Evolutionary conservation across 2,329 filamentous ascomycete species (phyloP).

Genomic region (Phialocephala subalpina): DNA sequence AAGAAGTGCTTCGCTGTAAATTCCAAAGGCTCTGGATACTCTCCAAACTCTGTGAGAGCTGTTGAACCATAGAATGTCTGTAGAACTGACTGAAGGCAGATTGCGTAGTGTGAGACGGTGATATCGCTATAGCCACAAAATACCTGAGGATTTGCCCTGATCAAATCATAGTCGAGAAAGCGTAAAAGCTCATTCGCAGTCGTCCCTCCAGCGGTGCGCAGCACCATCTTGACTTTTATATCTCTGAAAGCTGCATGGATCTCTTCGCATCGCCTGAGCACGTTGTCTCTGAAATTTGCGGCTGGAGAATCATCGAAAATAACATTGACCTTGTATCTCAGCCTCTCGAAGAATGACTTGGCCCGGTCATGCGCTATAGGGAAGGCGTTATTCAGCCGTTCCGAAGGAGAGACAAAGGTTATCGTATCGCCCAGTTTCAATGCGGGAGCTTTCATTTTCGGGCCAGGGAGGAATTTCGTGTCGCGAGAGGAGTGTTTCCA

Average conservation of each 20-base stretch:
- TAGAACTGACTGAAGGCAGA: conserved; percentile 33
- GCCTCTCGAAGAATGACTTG: neutral
- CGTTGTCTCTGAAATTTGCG: no score
- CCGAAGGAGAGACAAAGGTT: neutral
- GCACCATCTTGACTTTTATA: conserved; percentile 36
- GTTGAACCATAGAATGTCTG: conserved; percentile 43
- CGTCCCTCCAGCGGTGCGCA: conserved; percentile 41
- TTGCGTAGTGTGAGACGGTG: conserved; percentile 41
- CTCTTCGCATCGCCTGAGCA: conserved; percentile 18
- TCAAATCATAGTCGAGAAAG: conserved; percentile 41
- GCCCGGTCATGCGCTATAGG: neutral
- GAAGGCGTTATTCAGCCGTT: neutral
- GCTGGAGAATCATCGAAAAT: neutral
- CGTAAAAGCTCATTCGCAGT: conserved; percentile 41
- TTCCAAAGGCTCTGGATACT: conserved; percentile 30
- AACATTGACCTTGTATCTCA: neutral
- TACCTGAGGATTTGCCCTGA: conserved; percentile 42
- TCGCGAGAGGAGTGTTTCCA: no score
- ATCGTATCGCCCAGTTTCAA: neutral
- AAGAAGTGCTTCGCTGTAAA: conserved; percentile 37
- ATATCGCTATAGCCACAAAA: conserved; percentile 45
- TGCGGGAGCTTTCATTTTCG: neutral
- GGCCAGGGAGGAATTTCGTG: no score
- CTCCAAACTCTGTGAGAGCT: conserved; percentile 38
- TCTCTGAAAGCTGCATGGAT: conserved; percentile 40